Conservation (phyloP, 768 basidiomycete genomes). For the Boletus reticulatus region DNA sequence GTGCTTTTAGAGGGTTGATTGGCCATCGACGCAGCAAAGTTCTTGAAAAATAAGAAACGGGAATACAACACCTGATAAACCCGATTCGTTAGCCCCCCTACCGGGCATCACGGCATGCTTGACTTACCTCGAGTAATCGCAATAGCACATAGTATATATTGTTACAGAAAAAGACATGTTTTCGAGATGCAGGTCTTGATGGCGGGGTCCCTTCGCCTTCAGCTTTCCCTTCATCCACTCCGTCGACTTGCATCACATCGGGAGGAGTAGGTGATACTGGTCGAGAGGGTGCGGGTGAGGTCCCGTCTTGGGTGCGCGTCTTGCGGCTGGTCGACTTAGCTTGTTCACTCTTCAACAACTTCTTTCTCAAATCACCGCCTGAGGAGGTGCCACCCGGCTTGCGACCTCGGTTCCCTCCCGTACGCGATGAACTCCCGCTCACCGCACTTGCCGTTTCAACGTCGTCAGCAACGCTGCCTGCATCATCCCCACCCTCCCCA, state of each 20-base stretch:
- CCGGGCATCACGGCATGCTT: not conserved
- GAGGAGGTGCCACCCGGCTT: constrained; percentile 39
- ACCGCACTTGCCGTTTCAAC: constrained; percentile 32
- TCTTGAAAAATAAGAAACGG: constrained; percentile 77
- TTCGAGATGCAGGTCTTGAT: constrained; percentile 39
- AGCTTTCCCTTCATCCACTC: constrained; percentile 27
- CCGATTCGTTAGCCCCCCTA: not conserved
- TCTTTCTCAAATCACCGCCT: constrained; percentile 73
- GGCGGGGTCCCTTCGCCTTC: constrained; percentile 16
- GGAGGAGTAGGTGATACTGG: constrained; percentile 58
- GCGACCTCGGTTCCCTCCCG: constrained; percentile 40
- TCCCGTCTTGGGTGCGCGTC: constrained; percentile 52
- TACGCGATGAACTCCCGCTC: constrained; percentile 26
- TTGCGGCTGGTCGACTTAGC: constrained; percentile 66
- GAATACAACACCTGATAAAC: constrained; percentile 70
- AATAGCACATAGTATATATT: constrained; percentile 85
- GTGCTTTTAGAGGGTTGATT: constrained; percentile 20
- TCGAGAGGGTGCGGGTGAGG: constrained; percentile 57
- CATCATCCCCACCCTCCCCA: constrained; percentile 54
- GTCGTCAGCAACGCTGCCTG: constrained; percentile 36
- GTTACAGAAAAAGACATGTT: constrained; percentile 81
- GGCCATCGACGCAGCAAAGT: constrained; percentile 51
- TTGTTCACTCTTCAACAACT: constrained; percentile 77
- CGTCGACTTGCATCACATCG: constrained; percentile 40
- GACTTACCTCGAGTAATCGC: constrained; percentile 79